Conservation (phyloP, 148 eudicot genomes). For the Vaccinium vitisidaea region DNA sequence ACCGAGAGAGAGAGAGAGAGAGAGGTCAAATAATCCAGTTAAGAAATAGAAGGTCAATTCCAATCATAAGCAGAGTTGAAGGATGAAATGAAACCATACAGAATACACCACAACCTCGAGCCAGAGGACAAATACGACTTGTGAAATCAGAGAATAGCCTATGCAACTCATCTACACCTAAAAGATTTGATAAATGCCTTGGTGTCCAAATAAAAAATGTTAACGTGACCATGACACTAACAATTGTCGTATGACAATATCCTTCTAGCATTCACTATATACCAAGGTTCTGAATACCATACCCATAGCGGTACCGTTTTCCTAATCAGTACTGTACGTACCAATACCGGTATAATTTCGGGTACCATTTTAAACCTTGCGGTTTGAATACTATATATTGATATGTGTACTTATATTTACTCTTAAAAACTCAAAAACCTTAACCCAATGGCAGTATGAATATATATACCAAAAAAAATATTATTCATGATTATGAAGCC, state of each 20-base stretch:
- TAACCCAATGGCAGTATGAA: too few relatives aligned
- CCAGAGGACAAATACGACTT: neutral
- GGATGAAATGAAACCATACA: neutral
- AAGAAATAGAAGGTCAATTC: neutral
- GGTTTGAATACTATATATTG: too few relatives aligned
- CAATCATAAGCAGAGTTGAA: neutral
- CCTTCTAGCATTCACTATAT: neutral
- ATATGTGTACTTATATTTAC: too few relatives aligned
- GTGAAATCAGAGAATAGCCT: neutral
- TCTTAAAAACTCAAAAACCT: too few relatives aligned
- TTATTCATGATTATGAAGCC: too few relatives aligned
- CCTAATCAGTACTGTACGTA: too few relatives aligned
- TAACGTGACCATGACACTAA: neutral
- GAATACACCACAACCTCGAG: neutral
- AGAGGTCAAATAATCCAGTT: neutral
- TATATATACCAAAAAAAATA: too few relatives aligned
- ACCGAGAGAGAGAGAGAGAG: neutral
- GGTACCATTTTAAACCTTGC: too few relatives aligned
- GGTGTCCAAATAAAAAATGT: neutral
- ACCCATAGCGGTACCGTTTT: too few relatives aligned
- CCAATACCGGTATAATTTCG: too few relatives aligned
- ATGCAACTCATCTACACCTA: neutral
- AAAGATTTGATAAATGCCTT: conserved; percentile 4
- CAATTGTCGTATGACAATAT: neutral
- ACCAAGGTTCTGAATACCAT: too few relatives aligned